Conservation (phyloP, 179 eudicot species). For the Camellia oleifera region DNA sequence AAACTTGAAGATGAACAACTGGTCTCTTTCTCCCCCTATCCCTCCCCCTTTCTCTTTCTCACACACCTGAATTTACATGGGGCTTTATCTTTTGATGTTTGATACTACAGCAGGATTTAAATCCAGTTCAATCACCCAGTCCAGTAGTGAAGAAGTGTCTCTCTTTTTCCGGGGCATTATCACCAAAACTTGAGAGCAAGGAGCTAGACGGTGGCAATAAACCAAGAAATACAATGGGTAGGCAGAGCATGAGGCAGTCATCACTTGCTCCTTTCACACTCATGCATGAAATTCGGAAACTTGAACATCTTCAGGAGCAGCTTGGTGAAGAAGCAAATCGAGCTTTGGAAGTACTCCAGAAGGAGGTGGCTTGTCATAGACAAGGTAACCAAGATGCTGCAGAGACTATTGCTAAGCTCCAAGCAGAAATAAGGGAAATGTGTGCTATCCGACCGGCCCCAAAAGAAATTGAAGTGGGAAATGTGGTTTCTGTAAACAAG, state of each 20-base stretch:
- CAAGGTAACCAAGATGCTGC: slow-evolving; percentile 98
- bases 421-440: slow-evolving; percentile 87
- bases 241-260: slow-evolving; percentile 84
- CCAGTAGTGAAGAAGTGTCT: slow-evolving; percentile 73
- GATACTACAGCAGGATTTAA: slow-evolving; percentile 34
- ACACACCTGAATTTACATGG: background rate
- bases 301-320: slow-evolving; percentile 95
- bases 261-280: slow-evolving; percentile 90
- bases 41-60: slow-evolving; percentile 4
- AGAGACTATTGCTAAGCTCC: slow-evolving; percentile 89
- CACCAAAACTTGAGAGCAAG: slow-evolving; percentile 49
- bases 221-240: slow-evolving; percentile 48
- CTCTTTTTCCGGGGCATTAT: slow-evolving; percentile 64
- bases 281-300: slow-evolving; percentile 92
- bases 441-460: slow-evolving; percentile 40
- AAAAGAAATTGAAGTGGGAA: slow-evolving; percentile 47
- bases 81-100: slow-evolving; percentile 11
- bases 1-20: slow-evolving; percentile 63
- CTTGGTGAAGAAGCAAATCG: slow-evolving; percentile 96
- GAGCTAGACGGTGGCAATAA: slow-evolving; percentile 32
- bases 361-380: slow-evolving; percentile 93
- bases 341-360: slow-evolving; percentile 92
- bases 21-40: slow-evolving; percentile 15
- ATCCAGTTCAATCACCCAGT: slow-evolving; percentile 45
- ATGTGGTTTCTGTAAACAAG: slow-evolving; percentile 54